Conservation (phyloP, 768 basidiomycete genomes). For the Pholiota conissans region DNA sequence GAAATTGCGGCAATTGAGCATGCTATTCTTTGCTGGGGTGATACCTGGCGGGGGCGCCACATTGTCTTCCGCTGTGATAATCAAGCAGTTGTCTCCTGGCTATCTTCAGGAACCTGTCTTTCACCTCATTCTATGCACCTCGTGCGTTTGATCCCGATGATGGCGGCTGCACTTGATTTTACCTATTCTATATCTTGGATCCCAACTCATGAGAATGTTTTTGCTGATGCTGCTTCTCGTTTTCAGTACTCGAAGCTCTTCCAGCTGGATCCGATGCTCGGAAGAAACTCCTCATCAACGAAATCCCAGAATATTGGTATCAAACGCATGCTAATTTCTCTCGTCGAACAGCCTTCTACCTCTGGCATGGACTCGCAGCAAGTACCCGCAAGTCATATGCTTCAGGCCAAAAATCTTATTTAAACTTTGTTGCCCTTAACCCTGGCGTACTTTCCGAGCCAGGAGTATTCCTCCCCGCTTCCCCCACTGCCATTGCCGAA, state of each 20-base stretch:
- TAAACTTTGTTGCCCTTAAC: conserved; percentile 24
- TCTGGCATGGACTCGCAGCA: conserved; percentile 11
- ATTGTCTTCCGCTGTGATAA: conserved; percentile 20
- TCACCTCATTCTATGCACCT: conserved; percentile 14
- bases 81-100: conserved; percentile 11
- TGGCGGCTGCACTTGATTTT: conserved; percentile 20
- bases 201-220: conserved; percentile 16
- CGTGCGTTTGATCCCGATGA: conserved; percentile 15
- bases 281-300: neutral
- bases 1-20: conserved; percentile 31
- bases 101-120: conserved; percentile 3
- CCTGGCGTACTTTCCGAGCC: conserved; percentile 8
- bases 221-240: conserved; percentile 29
- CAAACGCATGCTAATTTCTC: neutral
- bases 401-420: conserved; percentile 29
- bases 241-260: conserved; percentile 18
- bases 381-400: conserved; percentile 29
- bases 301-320: neutral
- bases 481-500: conserved; percentile 13
- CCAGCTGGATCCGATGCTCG: neutral
- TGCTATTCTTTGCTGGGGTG: conserved; percentile 28
- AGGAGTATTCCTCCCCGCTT: conserved; percentile 19
- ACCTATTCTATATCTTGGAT: conserved; percentile 24
- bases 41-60: conserved; percentile 21
- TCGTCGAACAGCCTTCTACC: neutral